Evolutionary conservation across 139 green algal genomes (phyloP).

Genomic region (Chlamydomonas applanata): DNA sequence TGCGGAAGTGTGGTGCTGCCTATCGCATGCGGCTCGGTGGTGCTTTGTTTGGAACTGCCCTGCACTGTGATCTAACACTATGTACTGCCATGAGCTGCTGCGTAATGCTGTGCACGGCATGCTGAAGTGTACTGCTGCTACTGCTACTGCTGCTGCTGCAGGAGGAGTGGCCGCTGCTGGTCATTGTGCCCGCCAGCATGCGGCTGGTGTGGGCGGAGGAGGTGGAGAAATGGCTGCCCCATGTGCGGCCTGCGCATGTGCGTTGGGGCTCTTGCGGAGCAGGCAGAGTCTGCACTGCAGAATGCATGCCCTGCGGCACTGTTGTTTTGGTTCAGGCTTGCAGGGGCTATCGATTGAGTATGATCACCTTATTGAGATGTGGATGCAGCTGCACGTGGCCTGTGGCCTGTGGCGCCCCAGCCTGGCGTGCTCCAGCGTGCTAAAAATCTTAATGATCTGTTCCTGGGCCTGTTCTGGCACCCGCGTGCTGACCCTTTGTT

Average conservation of each 20-base stretch:
- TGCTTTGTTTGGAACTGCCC: too few relatives aligned
- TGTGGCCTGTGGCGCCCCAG: too few relatives aligned
- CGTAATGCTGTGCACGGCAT: too few relatives aligned
- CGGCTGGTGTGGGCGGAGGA: conserved; percentile 93
- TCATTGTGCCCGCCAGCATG: conserved; percentile 85
- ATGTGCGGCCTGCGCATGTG: conserved; percentile 62
- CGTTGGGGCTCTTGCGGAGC: background rate
- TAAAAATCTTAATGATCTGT: too few relatives aligned
- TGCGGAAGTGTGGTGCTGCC: too few relatives aligned
- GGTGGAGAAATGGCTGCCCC: conserved; percentile 90
- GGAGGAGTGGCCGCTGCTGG: conserved; percentile 90
- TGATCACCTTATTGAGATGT: background rate
- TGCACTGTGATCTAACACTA: too few relatives aligned
- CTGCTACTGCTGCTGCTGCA: conserved; percentile 26
- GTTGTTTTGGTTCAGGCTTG: too few relatives aligned
- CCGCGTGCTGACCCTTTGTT: background rate
- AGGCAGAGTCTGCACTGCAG: background rate
- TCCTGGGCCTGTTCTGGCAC: background rate
- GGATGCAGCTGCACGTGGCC: background rate
- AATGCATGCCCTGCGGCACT: background rate
- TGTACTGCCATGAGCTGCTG: too few relatives aligned
- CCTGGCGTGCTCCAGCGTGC: too few relatives aligned
- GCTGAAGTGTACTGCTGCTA: too few relatives aligned
- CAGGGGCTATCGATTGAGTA: background rate
- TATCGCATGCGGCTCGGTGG: too few relatives aligned